phyloP scores from a whole-genome alignment of 257 asterid genomes.

The Nicotiana obtusifolia region DNA sequence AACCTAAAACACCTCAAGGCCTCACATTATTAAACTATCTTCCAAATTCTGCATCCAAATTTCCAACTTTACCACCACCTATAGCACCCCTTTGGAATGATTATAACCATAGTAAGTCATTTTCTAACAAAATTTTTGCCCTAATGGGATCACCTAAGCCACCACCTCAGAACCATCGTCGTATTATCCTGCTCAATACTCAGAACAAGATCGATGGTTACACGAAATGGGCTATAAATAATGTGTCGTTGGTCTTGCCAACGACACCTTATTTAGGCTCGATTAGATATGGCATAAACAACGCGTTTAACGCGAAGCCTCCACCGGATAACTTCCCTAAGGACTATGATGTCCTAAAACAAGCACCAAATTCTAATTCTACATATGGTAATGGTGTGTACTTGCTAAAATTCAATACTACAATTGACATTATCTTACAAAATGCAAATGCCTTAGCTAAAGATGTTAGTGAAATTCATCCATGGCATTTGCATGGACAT shows the following conservation, averaged over 20 bases:
- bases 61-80: constrained; percentile 54
- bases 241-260: constrained; percentile 59
- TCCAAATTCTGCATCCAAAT: constrained; percentile 32
- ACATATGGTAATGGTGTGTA: constrained; percentile 56
- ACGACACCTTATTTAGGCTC: constrained; percentile 69
- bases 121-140: constrained; percentile 39
- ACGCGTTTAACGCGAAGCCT: constrained; percentile 29
- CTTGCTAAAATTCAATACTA: constrained; percentile 40
- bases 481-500: constrained; percentile 91
- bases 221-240: constrained; percentile 76
- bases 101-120: constrained; percentile 47
- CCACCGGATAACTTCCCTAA: constrained; percentile 37
- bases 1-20: constrained; percentile 67
- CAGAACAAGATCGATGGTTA: constrained; percentile 61
- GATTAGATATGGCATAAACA: constrained; percentile 26
- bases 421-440: constrained; percentile 64
- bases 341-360: constrained; percentile 45
- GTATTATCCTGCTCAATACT: constrained; percentile 52
- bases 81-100: constrained; percentile 62
- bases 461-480: constrained; percentile 74
- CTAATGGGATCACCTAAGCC: constrained; percentile 35
- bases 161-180: constrained; percentile 30
- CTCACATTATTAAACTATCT: constrained; percentile 58
- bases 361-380: constrained; percentile 48
- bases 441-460: constrained; percentile 57